Evolutionary conservation across 306 rosid genomes (phyloP).

Genomic region (Myrica gale): DNA sequence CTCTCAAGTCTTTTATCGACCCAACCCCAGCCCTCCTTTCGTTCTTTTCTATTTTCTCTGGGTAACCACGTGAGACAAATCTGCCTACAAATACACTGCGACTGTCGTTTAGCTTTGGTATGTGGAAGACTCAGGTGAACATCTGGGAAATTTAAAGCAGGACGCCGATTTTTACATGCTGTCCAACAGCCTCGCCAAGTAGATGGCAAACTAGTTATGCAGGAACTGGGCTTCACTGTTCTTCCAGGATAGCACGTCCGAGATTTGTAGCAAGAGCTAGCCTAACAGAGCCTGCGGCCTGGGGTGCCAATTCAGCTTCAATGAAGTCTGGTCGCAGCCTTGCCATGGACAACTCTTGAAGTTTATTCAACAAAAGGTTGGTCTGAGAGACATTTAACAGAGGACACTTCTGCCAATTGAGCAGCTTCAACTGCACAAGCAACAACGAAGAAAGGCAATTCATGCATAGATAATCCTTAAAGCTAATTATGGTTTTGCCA

Average conservation of each 20-base stretch:
- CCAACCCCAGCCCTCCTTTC: no score
- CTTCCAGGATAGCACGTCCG: slow-evolving; percentile 82
- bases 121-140: background rate
- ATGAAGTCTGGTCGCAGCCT: slow-evolving; percentile 59
- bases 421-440: slow-evolving; percentile 69
- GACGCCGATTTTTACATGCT: background rate
- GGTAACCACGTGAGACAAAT: background rate
- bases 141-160: slow-evolving; percentile 12
- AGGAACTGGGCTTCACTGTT: slow-evolving; percentile 22
- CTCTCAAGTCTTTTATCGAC: background rate
- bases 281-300: slow-evolving; percentile 66
- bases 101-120: background rate
- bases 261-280: slow-evolving; percentile 84
- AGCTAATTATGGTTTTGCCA: background rate
- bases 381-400: slow-evolving; percentile 71
- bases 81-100: background rate
- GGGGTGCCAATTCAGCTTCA: slow-evolving; percentile 56
- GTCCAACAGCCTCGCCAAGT: background rate
- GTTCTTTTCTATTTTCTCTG: background rate
- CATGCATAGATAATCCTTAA: background rate
- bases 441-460: background rate
- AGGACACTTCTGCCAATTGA: slow-evolving; percentile 74
- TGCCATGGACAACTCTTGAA: slow-evolving; percentile 78
- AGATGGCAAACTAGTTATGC: background rate
- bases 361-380: slow-evolving; percentile 70